Evolutionary conservation across 139 green algal species (phyloP).

Genomic region (Chlamydomonas schloesseri): DNA sequence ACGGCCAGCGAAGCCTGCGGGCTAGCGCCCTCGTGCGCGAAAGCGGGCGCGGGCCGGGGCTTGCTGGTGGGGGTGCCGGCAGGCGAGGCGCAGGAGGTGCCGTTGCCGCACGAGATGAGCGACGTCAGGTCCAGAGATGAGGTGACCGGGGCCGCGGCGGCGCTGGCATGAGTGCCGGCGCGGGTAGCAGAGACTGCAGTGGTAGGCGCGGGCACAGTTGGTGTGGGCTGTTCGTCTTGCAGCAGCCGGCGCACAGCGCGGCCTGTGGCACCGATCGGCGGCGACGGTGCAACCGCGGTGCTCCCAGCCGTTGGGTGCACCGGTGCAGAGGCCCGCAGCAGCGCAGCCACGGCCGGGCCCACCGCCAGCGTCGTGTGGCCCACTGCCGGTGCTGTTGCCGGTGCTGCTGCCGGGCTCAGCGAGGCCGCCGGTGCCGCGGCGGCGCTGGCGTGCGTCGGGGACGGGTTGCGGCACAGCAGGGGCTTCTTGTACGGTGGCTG

Average conservation of each 20-base stretch:
- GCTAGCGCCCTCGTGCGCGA: too few species aligned
- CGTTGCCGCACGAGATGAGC: background rate
- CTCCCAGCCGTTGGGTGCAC: too few species aligned
- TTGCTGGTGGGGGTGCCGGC: background rate
- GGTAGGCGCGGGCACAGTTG: too few species aligned
- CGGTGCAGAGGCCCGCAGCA: too few species aligned
- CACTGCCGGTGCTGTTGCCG: background rate
- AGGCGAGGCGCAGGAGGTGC: too few species aligned
- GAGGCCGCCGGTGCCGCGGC: background rate
- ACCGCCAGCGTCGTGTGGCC: too few species aligned
- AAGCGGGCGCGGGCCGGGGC: too few species aligned
- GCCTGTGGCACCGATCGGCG: background rate
- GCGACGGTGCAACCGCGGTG: too few species aligned
- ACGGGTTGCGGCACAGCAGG: background rate
- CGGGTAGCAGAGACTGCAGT: too few species aligned
- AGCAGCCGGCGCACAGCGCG: background rate
- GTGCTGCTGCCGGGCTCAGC: background rate
- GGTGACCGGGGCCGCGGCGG: background rate
- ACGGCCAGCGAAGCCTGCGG: too few species aligned
- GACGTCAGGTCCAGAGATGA: background rate
- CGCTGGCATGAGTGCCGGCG: too few species aligned
- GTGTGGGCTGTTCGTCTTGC: background rate
- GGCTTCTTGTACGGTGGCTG: constrained; percentile 31
- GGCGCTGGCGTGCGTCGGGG: background rate
- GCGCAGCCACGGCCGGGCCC: too few species aligned